These are phyloP conservation scores for Hyaloscypha hepaticicola DNA, from an alignment of 495 filamentous ascomycete genomes.

Conservation along the genomic window DNA sequence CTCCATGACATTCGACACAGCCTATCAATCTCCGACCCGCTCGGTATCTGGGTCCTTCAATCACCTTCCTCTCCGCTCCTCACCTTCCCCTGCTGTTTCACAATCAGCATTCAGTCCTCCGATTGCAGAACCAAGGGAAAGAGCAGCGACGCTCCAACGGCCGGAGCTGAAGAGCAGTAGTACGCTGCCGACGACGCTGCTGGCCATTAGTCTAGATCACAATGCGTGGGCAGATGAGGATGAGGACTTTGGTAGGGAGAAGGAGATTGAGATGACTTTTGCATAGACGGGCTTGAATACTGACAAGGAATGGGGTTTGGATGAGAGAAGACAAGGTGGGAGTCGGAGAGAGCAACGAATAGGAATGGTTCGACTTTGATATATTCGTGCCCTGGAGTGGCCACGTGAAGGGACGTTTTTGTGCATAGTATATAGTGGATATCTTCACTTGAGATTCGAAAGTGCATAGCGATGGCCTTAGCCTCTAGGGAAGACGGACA, in stretches of 20 bases:
- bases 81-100: neutral
- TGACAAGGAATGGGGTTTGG: neutral
- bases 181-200: conserved; percentile 39
- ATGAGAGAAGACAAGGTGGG: neutral
- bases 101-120: conserved; percentile 22
- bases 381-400: neutral
- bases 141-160: conserved; percentile 10
- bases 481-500: neutral
- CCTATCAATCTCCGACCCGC: conserved; percentile 42
- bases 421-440: neutral
- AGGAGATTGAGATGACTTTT: conserved; percentile 80
- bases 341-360: too few species aligned
- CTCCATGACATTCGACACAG: conserved; percentile 73
- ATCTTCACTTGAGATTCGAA: neutral
- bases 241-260: conserved; percentile 66
- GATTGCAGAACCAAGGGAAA: conserved; percentile 23
- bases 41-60: conserved; percentile 18
- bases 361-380: neutral
- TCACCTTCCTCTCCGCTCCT: conserved; percentile 28
- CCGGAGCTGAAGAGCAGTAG: conserved; percentile 34
- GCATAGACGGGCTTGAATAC: conserved; percentile 37
- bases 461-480: neutral
- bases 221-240: conserved; percentile 87
- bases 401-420: neutral
- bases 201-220: conserved; percentile 52